phyloP scores from a whole-genome alignment of 225 moss, liverwort and hornwort genomes.

The Marchantia paleacea region DNA sequence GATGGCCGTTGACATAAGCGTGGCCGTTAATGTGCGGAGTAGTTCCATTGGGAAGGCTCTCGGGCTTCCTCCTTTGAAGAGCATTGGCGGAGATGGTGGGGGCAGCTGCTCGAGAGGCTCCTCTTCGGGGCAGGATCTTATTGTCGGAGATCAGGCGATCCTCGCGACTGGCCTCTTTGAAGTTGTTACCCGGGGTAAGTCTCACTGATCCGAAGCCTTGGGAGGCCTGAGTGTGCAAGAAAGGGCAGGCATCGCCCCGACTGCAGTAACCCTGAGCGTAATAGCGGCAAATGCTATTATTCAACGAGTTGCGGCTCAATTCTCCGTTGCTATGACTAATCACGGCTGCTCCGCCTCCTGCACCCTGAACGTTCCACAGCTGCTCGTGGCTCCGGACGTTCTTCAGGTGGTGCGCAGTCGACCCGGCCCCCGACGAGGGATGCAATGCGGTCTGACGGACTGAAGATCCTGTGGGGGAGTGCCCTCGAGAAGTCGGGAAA shows the following conservation, averaged over 20 bases:
- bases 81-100: conserved; percentile 30
- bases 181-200: conserved; percentile 43
- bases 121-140: conserved; percentile 60
- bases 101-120: conserved; percentile 49
- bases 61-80: conserved; percentile 49
- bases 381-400: conserved; percentile 37
- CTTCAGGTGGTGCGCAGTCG: conserved; percentile 26
- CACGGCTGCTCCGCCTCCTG: conserved; percentile 47
- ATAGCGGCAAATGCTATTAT: conserved; percentile 77
- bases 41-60: conserved; percentile 28
- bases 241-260: conserved; percentile 93
- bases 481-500: conserved; percentile 37
- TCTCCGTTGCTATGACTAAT: conserved; percentile 53
- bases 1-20: conserved; percentile 28
- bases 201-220: conserved; percentile 51
- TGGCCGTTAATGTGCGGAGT: conserved; percentile 29
- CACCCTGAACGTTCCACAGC: conserved; percentile 51
- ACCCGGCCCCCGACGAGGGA: background rate
- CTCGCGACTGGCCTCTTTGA: conserved; percentile 50
- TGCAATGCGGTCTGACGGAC: conserved; percentile 24
- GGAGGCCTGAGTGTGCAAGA: conserved; percentile 57
- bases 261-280: conserved; percentile 91
- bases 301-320: conserved; percentile 41
- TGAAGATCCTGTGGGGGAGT: conserved; percentile 53
- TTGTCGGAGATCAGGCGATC: conserved; percentile 69